Percentiles rank a stretch among this genome's conserved stretches.
Evolutionary conservation across 2,329 filamentous ascomycete genomes (phyloP).

Genomic region (Colletotrichum eremochloae): DNA sequence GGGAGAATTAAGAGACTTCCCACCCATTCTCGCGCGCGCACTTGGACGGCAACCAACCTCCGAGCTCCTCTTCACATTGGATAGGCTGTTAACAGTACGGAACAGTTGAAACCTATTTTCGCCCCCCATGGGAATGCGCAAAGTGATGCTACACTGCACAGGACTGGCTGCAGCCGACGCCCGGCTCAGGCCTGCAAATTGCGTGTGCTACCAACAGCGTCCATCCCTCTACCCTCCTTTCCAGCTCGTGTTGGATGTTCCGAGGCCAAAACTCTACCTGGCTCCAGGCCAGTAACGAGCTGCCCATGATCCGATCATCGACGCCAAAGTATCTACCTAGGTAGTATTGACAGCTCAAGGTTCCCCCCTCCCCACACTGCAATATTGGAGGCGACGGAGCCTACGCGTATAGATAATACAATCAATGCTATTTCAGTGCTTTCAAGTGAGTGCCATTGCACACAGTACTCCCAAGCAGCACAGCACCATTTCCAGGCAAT

Average conservation of each 20-base stretch:
- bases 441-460: not conserved
- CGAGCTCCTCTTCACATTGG: slow-evolving; percentile 7
- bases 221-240: slow-evolving; percentile 41
- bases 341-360: slow-evolving; percentile 25
- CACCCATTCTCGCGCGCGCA: slow-evolving; percentile 9
- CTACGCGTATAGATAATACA: not conserved
- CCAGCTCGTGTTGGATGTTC: slow-evolving; percentile 39
- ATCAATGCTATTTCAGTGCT: not conserved
- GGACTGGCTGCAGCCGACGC: slow-evolving; percentile 7
- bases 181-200: slow-evolving; percentile 29
- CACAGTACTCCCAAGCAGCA: not conserved
- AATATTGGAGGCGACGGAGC: slow-evolving; percentile 29
- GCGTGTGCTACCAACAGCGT: slow-evolving; percentile 37
- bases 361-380: slow-evolving; percentile 15
- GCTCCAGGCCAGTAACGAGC: slow-evolving; percentile 19
- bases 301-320: slow-evolving; percentile 27
- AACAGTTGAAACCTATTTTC: not conserved
- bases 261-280: slow-evolving; percentile 31
- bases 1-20: slow-evolving; percentile 13
- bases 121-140: slow-evolving; percentile 34
- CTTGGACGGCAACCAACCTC: not conserved
- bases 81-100: not conserved
- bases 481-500: not conserved
- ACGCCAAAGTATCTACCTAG: not conserved
- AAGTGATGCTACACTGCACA: slow-evolving; percentile 18